Evolutionary conservation across 2,329 filamentous ascomycete species (phyloP).

Genomic region (Diatrype stigma): DNA sequence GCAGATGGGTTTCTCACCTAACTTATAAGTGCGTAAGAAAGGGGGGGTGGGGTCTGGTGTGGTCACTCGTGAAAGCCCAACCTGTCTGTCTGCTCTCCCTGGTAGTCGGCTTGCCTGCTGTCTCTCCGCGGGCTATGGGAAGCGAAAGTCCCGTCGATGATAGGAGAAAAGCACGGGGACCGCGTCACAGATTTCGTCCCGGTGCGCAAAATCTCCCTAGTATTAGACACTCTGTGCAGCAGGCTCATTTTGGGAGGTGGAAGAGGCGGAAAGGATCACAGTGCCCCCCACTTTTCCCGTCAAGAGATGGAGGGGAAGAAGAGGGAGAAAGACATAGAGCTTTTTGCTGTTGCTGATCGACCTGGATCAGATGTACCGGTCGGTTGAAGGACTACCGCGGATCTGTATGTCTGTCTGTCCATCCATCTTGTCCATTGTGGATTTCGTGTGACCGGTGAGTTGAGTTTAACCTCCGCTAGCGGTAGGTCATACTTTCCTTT

Average conservation of each 20-base stretch:
- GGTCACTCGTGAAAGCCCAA: too few species aligned
- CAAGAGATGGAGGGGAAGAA: too few species aligned
- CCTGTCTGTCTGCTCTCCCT: too few species aligned
- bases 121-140: neutral
- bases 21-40: neutral
- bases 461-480: neutral
- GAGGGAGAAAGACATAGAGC: too few species aligned
- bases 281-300: neutral
- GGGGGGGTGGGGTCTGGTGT: neutral
- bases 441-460: neutral
- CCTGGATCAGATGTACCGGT: neutral
- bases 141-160: neutral
- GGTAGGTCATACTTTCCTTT: neutral
- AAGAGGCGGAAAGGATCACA: neutral
- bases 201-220: neutral
- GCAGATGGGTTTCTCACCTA: neutral
- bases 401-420: too few species aligned
- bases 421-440: neutral
- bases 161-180: neutral
- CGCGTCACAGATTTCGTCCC: neutral
- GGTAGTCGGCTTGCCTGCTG: neutral
- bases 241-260: neutral
- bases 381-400: neutral
- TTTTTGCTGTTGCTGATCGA: neutral
- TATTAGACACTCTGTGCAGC: neutral